Evolutionary conservation across 2,329 filamentous ascomycete species (phyloP).

Genomic region (Paracorniculantispora psalliotae): DNA sequence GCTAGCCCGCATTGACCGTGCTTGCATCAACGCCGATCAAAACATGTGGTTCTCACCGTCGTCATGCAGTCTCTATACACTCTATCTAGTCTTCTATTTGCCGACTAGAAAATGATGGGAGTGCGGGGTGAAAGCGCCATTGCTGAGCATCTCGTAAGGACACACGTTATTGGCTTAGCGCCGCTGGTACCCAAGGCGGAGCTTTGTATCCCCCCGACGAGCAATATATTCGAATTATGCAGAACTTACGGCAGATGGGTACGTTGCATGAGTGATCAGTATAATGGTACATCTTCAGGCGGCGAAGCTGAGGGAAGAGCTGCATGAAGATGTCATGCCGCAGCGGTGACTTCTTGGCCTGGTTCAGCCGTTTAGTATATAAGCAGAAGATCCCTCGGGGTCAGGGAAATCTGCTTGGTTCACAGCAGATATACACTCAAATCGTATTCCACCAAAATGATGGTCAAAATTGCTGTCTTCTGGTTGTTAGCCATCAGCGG

Average conservation of each 20-base stretch:
- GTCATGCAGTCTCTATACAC: no score
- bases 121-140: not conserved
- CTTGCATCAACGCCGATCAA: no score
- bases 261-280: not conserved
- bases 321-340: not conserved
- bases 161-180: constrained; percentile 2
- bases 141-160: not conserved
- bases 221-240: not conserved
- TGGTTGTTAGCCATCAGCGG: not conserved
- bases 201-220: not conserved
- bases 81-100: no score
- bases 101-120: no score
- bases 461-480: not conserved
- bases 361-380: not conserved
- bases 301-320: not conserved
- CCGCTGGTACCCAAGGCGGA: not conserved
- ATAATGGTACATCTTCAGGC: not conserved
- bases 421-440: not conserved
- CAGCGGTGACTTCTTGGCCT: no score
- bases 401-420: no score
- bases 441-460: not conserved
- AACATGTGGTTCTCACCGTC: no score
- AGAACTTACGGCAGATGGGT: not conserved
- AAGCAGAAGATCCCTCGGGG: no score
- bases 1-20: no score